Evolutionary conservation across 768 basidiomycete genomes (phyloP).

Genomic region (Mycena capillaripes): DNA sequence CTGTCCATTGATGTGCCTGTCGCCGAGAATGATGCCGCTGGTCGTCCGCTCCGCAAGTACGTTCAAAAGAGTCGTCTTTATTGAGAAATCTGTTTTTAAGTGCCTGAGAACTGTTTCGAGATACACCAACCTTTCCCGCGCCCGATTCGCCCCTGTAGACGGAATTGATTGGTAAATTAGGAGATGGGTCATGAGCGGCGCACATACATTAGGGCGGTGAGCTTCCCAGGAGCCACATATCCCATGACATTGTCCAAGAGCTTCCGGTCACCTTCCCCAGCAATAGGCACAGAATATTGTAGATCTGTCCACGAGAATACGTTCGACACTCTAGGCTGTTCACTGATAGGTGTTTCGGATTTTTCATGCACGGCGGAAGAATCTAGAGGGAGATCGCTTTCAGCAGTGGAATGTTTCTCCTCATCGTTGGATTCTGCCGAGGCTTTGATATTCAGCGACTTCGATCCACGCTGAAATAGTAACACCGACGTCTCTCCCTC

Average conservation of each 20-base stretch:
- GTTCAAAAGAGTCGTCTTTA: conserved; percentile 72
- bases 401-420: background rate
- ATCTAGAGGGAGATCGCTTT: background rate
- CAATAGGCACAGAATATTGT: conserved; percentile 73
- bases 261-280: conserved; percentile 56
- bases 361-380: too few relatives aligned
- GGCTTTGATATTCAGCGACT: conserved; percentile 7
- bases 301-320: conserved; percentile 87
- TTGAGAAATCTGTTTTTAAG: too few relatives aligned
- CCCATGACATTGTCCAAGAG: conserved; percentile 83
- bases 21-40: conserved; percentile 63
- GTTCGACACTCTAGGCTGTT: conserved; percentile 48
- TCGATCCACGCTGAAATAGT: conserved; percentile 76
- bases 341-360: too few relatives aligned
- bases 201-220: conserved; percentile 84
- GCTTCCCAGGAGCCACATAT: conserved; percentile 83
- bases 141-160: conserved; percentile 1
- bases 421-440: background rate
- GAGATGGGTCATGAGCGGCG: background rate
- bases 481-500: conserved; percentile 57
- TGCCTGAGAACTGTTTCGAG: too few relatives aligned
- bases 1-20: conserved; percentile 68
- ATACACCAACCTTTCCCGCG: conserved; percentile 49
- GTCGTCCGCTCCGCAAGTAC: conserved; percentile 67
- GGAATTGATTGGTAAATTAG: background rate